phyloP scores from a whole-genome alignment of 768 basidiomycete genomes.

The Mrakia blollopis region DNA sequence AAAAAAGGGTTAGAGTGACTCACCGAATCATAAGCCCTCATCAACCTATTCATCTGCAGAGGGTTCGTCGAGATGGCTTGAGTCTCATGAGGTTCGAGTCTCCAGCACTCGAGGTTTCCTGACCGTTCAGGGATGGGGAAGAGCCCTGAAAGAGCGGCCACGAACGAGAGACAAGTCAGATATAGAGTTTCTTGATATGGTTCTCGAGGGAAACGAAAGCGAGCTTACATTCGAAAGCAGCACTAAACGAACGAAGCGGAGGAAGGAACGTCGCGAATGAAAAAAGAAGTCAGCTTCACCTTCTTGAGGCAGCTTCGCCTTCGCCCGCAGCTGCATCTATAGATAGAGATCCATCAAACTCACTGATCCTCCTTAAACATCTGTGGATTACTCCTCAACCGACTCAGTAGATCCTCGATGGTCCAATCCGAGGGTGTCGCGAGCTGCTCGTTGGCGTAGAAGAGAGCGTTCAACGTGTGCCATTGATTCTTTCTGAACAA shows the following conservation, averaged over 20 bases:
- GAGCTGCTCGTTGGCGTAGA: slow-evolving; percentile 14
- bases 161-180: background rate
- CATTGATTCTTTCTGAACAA: background rate
- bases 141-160: background rate
- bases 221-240: slow-evolving; percentile 18
- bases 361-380: background rate
- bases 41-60: slow-evolving; percentile 2
- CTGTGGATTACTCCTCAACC: background rate
- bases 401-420: background rate
- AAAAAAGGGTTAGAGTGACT: background rate
- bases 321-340: too few species aligned
- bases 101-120: slow-evolving; percentile 8
- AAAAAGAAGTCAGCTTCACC: slow-evolving; percentile 5
- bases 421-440: background rate
- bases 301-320: background rate
- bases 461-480: background rate
- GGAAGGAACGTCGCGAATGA: too few species aligned
- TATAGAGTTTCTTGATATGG: background rate
- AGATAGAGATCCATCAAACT: background rate
- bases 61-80: background rate
- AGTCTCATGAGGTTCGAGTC: background rate
- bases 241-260: background rate
- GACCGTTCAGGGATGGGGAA: slow-evolving; percentile 2
- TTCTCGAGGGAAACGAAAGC: background rate
- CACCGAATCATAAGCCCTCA: background rate